Conservation (phyloP, 768 basidiomycete species). For the Serendipita sp. region DNA sequence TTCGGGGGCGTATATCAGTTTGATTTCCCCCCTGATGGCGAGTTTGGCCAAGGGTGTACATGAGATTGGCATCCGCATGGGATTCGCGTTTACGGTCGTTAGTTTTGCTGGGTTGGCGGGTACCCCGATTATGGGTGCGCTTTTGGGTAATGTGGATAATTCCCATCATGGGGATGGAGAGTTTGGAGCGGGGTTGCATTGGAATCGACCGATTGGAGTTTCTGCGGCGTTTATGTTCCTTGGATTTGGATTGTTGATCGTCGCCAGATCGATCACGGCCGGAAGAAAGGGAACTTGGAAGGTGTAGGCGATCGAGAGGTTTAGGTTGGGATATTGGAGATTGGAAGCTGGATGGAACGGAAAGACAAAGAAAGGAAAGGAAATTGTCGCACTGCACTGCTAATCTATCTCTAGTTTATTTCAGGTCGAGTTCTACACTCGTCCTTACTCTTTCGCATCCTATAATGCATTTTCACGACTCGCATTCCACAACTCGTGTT, state of each 20-base stretch:
- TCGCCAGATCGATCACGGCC: not conserved
- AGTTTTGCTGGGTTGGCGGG: slow-evolving; percentile 6
- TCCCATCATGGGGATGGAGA: too few relatives aligned
- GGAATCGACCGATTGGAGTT: not conserved
- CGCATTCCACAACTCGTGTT: too few relatives aligned
- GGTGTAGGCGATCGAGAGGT: not conserved
- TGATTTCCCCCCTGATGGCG: not conserved
- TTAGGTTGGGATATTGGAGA: too few relatives aligned
- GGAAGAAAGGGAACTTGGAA: not conserved
- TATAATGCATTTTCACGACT: too few relatives aligned
- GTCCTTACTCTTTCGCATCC: too few relatives aligned
- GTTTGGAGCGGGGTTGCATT: not conserved
- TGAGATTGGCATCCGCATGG: not conserved
- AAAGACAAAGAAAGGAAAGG: too few relatives aligned
- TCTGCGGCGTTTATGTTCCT: not conserved
- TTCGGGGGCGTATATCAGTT: slow-evolving; percentile 9
- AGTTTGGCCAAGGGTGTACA: not conserved
- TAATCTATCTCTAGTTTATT: too few relatives aligned
- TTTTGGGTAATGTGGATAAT: not conserved
- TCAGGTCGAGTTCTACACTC: too few relatives aligned
- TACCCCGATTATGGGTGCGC: slow-evolving; percentile 5
- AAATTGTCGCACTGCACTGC: too few relatives aligned
- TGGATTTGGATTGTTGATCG: not conserved
- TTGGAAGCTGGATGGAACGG: too few relatives aligned
- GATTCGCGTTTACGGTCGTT: slow-evolving; percentile 3